phyloP scores from a whole-genome alignment of 73 alveolate genomes.

The Durusdinium trenchii region DNA sequence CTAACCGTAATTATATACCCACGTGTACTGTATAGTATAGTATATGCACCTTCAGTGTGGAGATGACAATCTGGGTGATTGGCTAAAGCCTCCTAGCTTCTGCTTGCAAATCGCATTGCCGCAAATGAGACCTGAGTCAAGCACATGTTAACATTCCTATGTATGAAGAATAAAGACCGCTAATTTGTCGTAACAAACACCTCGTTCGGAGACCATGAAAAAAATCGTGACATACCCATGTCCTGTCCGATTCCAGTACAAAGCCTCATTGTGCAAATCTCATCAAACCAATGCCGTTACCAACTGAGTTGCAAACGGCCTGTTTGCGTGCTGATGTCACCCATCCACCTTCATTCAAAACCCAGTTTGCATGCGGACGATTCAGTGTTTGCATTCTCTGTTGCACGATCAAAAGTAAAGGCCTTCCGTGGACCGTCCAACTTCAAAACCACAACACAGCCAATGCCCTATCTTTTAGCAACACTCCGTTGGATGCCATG shows the following conservation, averaged over 20 bases:
- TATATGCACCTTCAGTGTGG: not conserved
- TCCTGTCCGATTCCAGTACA: not conserved
- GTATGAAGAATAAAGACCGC: not conserved
- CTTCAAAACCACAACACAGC: no score
- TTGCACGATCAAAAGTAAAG: no score
- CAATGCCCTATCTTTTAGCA: no score
- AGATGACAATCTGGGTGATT: not conserved
- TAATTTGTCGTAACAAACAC: not conserved
- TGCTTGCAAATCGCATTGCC: conserved; percentile 66
- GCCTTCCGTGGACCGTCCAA: no score
- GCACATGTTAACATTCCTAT: not conserved
- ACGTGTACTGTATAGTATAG: no score
- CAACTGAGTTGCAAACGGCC: conserved; percentile 32
- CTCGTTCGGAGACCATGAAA: not conserved
- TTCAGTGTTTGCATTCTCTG: not conserved
- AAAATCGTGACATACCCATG: not conserved
- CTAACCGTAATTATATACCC: no score
- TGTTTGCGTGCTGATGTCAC: conserved; percentile 46
- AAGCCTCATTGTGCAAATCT: not conserved
- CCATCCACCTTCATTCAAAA: conserved; percentile 69
- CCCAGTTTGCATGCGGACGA: not conserved
- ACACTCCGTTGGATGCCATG: no score
- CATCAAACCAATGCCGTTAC: not conserved
- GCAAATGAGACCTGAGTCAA: conserved; percentile 48
- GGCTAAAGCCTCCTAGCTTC: conserved; percentile 82